phyloP scores from a whole-genome alignment of 23 red algal species.

The Agarophyton chilense region DNA sequence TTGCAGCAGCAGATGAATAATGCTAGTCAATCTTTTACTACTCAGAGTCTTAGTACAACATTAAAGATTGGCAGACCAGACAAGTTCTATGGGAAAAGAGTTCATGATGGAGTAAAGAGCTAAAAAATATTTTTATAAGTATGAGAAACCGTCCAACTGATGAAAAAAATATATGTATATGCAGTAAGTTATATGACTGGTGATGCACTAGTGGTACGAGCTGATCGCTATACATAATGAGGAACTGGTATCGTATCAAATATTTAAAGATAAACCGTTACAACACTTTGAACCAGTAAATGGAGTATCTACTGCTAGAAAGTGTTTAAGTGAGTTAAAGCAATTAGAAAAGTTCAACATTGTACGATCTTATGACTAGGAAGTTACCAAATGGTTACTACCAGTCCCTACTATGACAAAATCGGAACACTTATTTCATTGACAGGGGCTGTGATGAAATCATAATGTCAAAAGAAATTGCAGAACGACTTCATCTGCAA shows the following conservation, averaged over 20 bases:
- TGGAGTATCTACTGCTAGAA: neutral
- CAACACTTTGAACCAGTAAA: too few relatives aligned
- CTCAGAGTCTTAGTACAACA: neutral
- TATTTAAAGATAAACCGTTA: too few relatives aligned
- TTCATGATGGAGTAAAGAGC: neutral
- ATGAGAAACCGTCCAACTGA: neutral
- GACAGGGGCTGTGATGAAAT: slow-evolving; percentile 39
- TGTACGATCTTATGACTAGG: neutral
- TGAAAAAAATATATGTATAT: neutral
- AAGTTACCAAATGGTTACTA: slow-evolving; percentile 16
- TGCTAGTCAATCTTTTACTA: neutral
- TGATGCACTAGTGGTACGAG: neutral
- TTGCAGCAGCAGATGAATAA: neutral
- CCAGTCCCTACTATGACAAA: too few relatives aligned
- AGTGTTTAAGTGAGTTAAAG: slow-evolving; percentile 1
- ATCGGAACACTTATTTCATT: neutral
- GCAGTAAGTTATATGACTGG: neutral
- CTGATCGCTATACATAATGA: too few relatives aligned
- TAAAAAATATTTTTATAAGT: neutral
- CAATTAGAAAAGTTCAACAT: slow-evolving; percentile 6
- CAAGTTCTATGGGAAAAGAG: neutral
- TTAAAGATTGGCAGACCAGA: neutral
- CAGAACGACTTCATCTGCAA: neutral
- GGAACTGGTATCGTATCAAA: too few relatives aligned
- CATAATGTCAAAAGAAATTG: slow-evolving; percentile 24